Base-by-base conservation (phyloP, 2,329 filamentous ascomycete species). In the Arthrobotrys sphaeroides region DNA sequence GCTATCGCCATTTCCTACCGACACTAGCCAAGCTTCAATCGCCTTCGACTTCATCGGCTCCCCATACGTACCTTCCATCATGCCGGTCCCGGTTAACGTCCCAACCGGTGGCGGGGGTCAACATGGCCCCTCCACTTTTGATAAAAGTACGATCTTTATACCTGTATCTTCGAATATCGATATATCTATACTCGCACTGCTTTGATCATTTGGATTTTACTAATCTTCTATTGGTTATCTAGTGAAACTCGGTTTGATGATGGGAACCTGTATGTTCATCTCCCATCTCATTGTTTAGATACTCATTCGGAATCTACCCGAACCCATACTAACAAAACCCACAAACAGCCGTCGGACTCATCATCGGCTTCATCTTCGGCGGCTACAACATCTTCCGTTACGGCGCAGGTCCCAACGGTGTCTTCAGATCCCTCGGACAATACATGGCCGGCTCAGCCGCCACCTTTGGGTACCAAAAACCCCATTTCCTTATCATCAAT, bases 191-290 rank as follows among this genome's bases (percentile, higher is more conserved):
- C n/a, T n/a, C n/a, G n/a, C n/a, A n/a, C n/a, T n/a, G n/a, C n/a
- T 79, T 65, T 79, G 59, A 20, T 45, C 33, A 40, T 53, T 49
- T 24, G 22, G 69, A 49, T 40, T n/a, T n/a, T 36, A 36, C 24
- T 64, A 57, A 53, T 43, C 38, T 64, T 72, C 82, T 81, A 85
- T 82, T 26, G 77, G 38, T 42, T 69, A 55, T 78, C 80, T 82
- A 96, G 93, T 94, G 83, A 97, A 97, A 87, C 97, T 98, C 93
- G 95, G 95, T 80, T 93, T 91, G 77, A 90, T 99, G 90, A 98
- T 98, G 93, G 95, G 95, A 80, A 92, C 93, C 83, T 96, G 94
- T 98, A 91, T 81, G 93, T 88, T 61, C 70, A 66, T 45, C 68
- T 61, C 20, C 18, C 38, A 51, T 26, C 40, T 31, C 47, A 69